A percentile compares a stretch with the other conserved stretches of the same genome.
Conservation (phyloP, 352 stramenopile genomes). For the Pilasporangium apinafurcum region DNA sequence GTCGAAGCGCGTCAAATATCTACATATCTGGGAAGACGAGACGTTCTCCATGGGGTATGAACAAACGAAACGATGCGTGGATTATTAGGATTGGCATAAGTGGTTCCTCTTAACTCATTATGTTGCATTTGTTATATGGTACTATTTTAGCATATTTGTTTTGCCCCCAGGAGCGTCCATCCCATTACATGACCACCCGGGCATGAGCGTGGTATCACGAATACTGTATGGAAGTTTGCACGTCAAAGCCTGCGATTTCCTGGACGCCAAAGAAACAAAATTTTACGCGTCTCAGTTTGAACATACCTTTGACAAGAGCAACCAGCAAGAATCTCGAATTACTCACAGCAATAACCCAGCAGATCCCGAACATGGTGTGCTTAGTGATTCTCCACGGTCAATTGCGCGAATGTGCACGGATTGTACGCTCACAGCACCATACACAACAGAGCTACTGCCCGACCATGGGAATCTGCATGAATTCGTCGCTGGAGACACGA, state of each 20-base stretch:
- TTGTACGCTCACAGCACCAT: conserved; percentile 31
- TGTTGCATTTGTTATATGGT: too few species aligned
- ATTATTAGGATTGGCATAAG: background rate
- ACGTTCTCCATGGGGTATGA: conserved; percentile 76
- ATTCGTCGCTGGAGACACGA: conserved; percentile 56
- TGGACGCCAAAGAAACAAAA: conserved; percentile 15
- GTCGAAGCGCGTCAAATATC: conserved; percentile 38
- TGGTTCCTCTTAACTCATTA: too few species aligned
- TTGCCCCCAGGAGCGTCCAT: conserved; percentile 63
- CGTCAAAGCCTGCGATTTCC: conserved; percentile 57
- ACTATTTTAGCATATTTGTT: conserved; percentile 86
- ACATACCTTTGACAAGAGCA: too few species aligned
- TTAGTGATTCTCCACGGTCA: conserved; percentile 7
- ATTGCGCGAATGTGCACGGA: conserved; percentile 39
- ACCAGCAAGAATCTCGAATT: too few species aligned
- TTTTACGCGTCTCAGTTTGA: too few species aligned
- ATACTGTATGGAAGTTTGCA: conserved; percentile 71
- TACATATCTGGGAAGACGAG: conserved; percentile 79
- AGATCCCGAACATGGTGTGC: too few species aligned
- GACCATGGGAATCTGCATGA: conserved; percentile 74
- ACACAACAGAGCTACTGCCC: conserved; percentile 66
- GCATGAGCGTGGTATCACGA: conserved; percentile 82
- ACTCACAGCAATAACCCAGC: too few species aligned
- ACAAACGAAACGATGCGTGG: background rate
- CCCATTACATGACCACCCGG: conserved; percentile 75